Evolutionary conservation across 78 protist genomes (phyloP).

Genomic region (Cavenderia fasciculata): DNA sequence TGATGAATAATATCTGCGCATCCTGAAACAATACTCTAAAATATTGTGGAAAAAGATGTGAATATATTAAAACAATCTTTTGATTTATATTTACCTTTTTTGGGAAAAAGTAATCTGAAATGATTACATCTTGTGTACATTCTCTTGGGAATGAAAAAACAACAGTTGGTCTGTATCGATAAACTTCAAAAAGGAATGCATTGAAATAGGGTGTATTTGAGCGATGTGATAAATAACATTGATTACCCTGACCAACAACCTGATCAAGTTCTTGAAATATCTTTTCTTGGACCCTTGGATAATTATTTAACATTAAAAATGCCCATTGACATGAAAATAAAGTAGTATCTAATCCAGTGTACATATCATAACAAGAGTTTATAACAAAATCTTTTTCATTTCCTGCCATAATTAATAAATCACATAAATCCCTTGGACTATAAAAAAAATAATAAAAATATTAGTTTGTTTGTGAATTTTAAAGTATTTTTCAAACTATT

Average conservation of each 20-base stretch:
- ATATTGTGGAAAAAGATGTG: too few species aligned
- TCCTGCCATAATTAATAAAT: conserved; percentile 15
- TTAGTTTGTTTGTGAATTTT: too few species aligned
- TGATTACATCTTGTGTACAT: background rate
- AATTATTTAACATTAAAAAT: background rate
- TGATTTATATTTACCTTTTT: conserved; percentile 17
- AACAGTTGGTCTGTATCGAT: conserved; percentile 8
- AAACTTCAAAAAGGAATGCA: conserved; percentile 4
- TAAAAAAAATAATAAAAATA: too few species aligned
- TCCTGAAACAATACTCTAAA: too few species aligned
- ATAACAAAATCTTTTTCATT: conserved; percentile 1
- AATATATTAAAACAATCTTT: too few species aligned
- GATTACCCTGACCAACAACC: conserved; percentile 17
- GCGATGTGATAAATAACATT: background rate
- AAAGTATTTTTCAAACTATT: too few species aligned
- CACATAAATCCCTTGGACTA: conserved; percentile 51
- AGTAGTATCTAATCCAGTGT: too few species aligned
- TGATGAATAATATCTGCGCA: too few species aligned
- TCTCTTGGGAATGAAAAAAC: conserved; percentile 19
- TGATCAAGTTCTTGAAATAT: conserved; percentile 9
- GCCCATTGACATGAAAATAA: conserved; percentile 38
- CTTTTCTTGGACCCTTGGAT: conserved; percentile 35
- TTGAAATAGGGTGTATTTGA: conserved; percentile 14
- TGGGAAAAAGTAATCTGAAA: conserved; percentile 10
- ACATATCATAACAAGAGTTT: conserved; percentile 17